A percentile compares a stretch with the other conserved stretches of the same genome.
These are phyloP conservation scores for Dissophora ornata DNA, from an alignment of 192 early-diverging fungal species.

Conservation along the genomic window DNA sequence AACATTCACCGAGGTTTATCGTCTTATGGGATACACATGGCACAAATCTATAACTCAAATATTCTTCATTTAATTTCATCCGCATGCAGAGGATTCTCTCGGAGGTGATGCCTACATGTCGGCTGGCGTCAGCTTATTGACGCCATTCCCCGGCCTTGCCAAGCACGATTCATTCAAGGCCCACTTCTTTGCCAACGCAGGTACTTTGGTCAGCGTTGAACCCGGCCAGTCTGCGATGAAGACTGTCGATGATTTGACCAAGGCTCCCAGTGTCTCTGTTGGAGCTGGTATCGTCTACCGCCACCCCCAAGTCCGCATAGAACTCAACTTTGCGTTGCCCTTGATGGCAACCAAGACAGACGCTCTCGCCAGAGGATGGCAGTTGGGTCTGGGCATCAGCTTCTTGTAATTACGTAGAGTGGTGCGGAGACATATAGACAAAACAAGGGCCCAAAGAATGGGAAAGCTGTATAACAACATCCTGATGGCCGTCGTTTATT, in stretches of 20 bases:
- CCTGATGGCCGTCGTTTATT: too few species aligned
- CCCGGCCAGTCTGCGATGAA: conserved; percentile 32
- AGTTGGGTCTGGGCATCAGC: conserved; percentile 88
- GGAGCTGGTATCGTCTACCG: conserved; percentile 89
- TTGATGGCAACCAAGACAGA: conserved; percentile 71
- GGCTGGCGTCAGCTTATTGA: conserved; percentile 80
- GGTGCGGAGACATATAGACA: too few species aligned
- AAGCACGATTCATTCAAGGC: conserved; percentile 72
- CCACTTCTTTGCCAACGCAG: conserved; percentile 92
- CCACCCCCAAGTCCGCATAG: conserved; percentile 86
- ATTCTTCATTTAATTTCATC: not conserved
- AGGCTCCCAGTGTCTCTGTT: conserved; percentile 75
- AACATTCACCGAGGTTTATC: too few species aligned
- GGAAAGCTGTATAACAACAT: too few species aligned
- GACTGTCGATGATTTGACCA: conserved; percentile 57
- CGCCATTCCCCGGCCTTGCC: conserved; percentile 80
- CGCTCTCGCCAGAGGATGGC: conserved; percentile 77
- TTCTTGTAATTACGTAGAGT: conserved; percentile 68
- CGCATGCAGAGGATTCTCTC: conserved; percentile 71
- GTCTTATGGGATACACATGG: too few species aligned
- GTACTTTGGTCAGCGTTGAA: conserved; percentile 71
- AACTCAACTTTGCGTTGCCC: conserved; percentile 93
- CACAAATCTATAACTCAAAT: too few species aligned
- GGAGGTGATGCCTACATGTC: conserved; percentile 92
- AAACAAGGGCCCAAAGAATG: too few species aligned